A percentile compares a stretch with the other conserved stretches of the same genome.
Conservation (phyloP, 2,329 filamentous ascomycete genomes). For the Mycocentrospora acerina region DNA sequence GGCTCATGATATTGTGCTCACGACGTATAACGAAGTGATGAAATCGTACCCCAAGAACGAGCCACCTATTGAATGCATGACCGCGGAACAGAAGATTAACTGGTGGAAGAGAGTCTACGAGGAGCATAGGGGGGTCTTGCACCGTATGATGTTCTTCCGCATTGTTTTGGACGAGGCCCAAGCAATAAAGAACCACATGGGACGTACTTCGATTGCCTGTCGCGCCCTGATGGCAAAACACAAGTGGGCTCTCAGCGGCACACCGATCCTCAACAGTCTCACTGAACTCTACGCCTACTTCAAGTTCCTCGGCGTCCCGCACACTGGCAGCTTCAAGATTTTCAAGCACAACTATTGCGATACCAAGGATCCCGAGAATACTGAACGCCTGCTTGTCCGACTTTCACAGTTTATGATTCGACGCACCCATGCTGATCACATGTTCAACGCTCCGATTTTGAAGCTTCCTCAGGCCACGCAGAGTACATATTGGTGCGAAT, state of each 20-base stretch:
- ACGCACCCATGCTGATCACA: constrained; percentile 54
- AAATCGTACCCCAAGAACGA: constrained; percentile 46
- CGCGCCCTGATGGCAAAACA: constrained; percentile 42
- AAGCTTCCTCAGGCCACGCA: constrained; percentile 54
- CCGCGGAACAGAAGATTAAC: constrained; percentile 41
- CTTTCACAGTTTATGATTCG: constrained; percentile 55
- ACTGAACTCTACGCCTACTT: constrained; percentile 44
- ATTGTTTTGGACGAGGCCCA: constrained; percentile 62
- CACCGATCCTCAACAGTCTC: constrained; percentile 42
- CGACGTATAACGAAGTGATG: constrained; percentile 47
- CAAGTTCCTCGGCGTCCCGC: constrained; percentile 47
- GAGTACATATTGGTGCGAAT: constrained; percentile 47
- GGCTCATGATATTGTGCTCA: constrained; percentile 40
- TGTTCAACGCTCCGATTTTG: constrained; percentile 57
- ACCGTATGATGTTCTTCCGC: constrained; percentile 45
- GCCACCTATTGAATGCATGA: constrained; percentile 40
- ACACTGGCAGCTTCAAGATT: constrained; percentile 44
- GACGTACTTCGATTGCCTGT: constrained; percentile 49
- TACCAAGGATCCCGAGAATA: constrained; percentile 28
- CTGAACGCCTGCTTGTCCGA: constrained; percentile 40
- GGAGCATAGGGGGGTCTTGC: constrained; percentile 34
- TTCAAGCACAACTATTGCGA: constrained; percentile 50
- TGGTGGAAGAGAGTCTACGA: constrained; percentile 41
- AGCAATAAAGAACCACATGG: constrained; percentile 53
- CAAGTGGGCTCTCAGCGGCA: constrained; percentile 49